Evolutionary conservation across 176 grass and related monocot species (phyloP), one percentile per base, ranked within the genome.

Genomic region (Calamus simplicifolius): DNA sequence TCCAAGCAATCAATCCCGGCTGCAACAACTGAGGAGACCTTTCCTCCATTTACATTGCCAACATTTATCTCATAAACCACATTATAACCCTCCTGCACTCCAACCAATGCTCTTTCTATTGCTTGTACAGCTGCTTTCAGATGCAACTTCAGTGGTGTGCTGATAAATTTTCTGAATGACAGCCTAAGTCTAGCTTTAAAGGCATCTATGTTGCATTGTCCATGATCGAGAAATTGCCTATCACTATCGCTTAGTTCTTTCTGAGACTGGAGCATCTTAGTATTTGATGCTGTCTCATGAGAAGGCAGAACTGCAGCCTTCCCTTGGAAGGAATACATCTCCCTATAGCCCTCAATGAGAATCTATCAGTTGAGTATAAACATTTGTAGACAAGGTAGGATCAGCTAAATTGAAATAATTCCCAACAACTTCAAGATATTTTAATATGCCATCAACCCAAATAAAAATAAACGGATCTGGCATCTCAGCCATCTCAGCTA

Each of bases 301-400:
- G 73, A 90, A 61, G 81, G 78, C 56, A 91, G 74, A 67, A 81
- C 85, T 59, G 92, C 92, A 64, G 49, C 55, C 71, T 97, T 91
- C 53, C 84, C 80, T 82, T 97, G 73, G 52, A 97, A 69, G 73
- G 80, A 78, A 91, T 91, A 58, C 93, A 97, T 82, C 85, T 91
- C 68, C 93, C 87, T 59, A 97, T 73, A 78, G 65, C 78, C 58
- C 71, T 79, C 78, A 97, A 67, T 85, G 76, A 72, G 79, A 75
- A 70, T 68, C 71, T 70, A 97, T 60, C 48, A 88, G 61, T 19
- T 79, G 75, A 61, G 63, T 53, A 82, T 85, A 83, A 63, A 83
- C 52, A 80, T 85, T 78, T 52, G 82, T 82, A 67, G 87, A 71
- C 51, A 85, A 68, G 21, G 82, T 81, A 70, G 80, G 76, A 51